Percentiles rank a stretch among this genome's conserved stretches.
Conservation (phyloP, 176 grass and related monocot genomes). For the Carex scoparia region DNA sequence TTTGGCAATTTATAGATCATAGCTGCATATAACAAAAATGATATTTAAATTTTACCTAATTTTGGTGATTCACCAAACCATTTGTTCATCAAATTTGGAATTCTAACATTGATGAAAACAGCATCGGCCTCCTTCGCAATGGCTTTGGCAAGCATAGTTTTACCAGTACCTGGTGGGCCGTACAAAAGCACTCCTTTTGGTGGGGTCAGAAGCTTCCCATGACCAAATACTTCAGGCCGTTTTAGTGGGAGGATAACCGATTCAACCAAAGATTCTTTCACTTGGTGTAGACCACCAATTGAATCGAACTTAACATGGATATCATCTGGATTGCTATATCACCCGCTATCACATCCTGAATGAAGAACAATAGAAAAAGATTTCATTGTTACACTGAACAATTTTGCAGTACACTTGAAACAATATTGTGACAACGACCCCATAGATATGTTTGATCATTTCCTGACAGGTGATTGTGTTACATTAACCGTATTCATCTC, state of each 20-base stretch:
- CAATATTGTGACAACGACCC: too few relatives aligned
- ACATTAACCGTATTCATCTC: too few relatives aligned
- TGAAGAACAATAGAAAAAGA: background rate
- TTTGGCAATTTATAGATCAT: background rate
- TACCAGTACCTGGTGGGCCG: conserved; percentile 80
- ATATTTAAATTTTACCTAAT: conserved; percentile 44
- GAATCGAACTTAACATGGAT: conserved; percentile 88
- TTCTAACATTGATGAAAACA: conserved; percentile 95
- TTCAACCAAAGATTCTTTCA: conserved; percentile 80
- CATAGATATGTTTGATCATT: too few relatives aligned
- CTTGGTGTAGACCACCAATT: conserved; percentile 75
- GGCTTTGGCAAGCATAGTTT: conserved; percentile 98
- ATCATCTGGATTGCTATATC: conserved; percentile 91
- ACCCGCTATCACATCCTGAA: conserved; percentile 78
- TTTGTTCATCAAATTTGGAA: conserved; percentile 98
- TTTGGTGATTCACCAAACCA: conserved; percentile 96
- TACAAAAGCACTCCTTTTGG: conserved; percentile 90
- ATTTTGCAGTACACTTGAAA: too few relatives aligned
- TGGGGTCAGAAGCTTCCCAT: conserved; percentile 77
- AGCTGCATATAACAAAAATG: too few relatives aligned
- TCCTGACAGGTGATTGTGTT: too few relatives aligned
- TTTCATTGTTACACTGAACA: too few relatives aligned
- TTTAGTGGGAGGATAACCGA: conserved; percentile 86
- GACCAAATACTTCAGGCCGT: conserved; percentile 69
- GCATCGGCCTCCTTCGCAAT: conserved; percentile 86